Base-by-base conservation (phyloP, 2,329 filamentous ascomycete genomes). In the Phialophora tarda region DNA sequence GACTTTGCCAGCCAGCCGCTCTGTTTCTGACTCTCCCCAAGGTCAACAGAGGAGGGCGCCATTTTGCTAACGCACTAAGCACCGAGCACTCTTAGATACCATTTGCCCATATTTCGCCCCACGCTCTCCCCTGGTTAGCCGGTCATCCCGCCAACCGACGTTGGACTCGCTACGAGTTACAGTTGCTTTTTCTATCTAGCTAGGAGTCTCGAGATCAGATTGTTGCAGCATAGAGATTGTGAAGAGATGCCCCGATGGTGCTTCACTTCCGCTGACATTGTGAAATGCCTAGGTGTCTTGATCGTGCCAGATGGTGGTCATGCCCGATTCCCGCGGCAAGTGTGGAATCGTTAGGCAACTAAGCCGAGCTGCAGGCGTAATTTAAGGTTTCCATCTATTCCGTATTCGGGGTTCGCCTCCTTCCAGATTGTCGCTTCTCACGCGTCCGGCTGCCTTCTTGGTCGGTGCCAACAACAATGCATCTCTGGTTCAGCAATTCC, bases 341-440 rank as follows among this genome's bases (percentile, higher is more conserved):
- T n/a, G 14, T 7, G 7, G 3, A n/a, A 4, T 34, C 34, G 10
- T 11, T 11, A n/a, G 55, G 55, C 55, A 58, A 44, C 21, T 58
- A 10, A 58, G 34, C 55, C 55, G 57, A 59, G 23, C 41, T 12
- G 48, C 24, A 51, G 23, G 48, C 48, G 24, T 51, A 21, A 51
- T 51, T 34, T 59, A 34, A 59, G 57, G 48, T 48, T 55, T 48
- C 34, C 24, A 6, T 7, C 63, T 58, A 65, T 56, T 61, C 58
- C 50, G 10, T 53, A 34, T 32, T 61, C 3, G 51, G 51, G 28
- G 21, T 59, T 59, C 48, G 48, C 28, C 26, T 58, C 14, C 4
- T 59, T 59, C 56, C 34, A 50, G 57, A 41, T 26, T 32, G 38
- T 57, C 62, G 38, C 28, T 32, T 23, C 53, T 34, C 41, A 28